These are phyloP conservation scores for Taphrina confusa DNA, from an alignment of 1,139 yeast species.

Conservation along the genomic window DNA sequence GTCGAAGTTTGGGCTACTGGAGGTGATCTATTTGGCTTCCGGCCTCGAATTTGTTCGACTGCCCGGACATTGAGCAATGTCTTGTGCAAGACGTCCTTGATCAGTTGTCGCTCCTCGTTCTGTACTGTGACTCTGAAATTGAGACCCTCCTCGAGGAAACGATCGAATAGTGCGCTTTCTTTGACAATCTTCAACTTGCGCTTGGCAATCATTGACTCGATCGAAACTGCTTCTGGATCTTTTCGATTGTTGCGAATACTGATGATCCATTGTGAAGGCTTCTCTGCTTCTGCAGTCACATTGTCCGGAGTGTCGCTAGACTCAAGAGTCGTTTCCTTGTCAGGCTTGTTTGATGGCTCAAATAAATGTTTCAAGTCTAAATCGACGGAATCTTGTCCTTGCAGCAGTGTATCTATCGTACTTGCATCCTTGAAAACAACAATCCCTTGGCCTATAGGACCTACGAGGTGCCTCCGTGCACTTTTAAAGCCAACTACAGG, in stretches of 20 bases:
- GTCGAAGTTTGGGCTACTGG: too few species aligned
- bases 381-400: neutral
- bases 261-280: neutral
- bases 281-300: neutral
- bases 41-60: too few species aligned
- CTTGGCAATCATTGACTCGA: neutral
- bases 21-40: too few species aligned
- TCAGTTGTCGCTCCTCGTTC: too few species aligned
- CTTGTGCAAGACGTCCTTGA: too few species aligned
- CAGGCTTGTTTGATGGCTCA: neutral
- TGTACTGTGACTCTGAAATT: too few species aligned
- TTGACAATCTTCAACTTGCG: neutral
- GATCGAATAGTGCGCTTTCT: neutral
- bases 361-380: neutral
- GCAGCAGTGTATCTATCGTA: neutral
- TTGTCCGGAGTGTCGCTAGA: too few species aligned
- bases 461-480: constrained; percentile 9
- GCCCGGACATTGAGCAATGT: too few species aligned
- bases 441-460: constrained; percentile 22
- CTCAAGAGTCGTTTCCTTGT: neutral
- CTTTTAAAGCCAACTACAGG: constrained; percentile 11
- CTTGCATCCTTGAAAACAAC: constrained; percentile 13
- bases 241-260: neutral
- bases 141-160: neutral
- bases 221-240: neutral